phyloP scores from a whole-genome alignment of 441 rosid genomes.

The Gossypium davidsonii region DNA sequence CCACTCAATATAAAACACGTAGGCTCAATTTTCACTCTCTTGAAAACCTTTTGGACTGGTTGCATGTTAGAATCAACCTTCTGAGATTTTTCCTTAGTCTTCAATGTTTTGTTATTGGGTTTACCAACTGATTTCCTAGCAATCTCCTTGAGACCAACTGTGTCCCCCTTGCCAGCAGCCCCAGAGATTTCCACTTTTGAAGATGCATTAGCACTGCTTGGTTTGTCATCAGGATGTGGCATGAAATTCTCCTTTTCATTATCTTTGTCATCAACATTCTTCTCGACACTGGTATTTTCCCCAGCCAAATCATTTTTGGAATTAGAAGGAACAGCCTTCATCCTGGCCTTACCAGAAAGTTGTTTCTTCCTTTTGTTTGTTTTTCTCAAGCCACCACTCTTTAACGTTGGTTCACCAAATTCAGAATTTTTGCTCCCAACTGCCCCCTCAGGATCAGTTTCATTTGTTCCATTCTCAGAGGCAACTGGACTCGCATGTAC shows the following conservation, averaged over 20 bases:
- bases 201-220: slow-evolving; percentile 15
- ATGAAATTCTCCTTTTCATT: slow-evolving; percentile 22
- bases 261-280: slow-evolving; percentile 16
- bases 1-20: slow-evolving; percentile 68
- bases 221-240: slow-evolving; percentile 16
- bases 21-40: slow-evolving; percentile 34
- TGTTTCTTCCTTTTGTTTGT: slow-evolving; percentile 17
- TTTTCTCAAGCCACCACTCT: slow-evolving; percentile 17
- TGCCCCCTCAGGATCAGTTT: slow-evolving; percentile 13
- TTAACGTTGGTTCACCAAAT: slow-evolving; percentile 16
- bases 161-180: slow-evolving; percentile 31
- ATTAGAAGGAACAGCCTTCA: slow-evolving; percentile 20
- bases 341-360: slow-evolving; percentile 26
- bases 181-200: slow-evolving; percentile 19
- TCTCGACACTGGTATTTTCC: slow-evolving; percentile 4
- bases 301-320: slow-evolving; percentile 15
- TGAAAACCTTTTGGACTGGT: slow-evolving; percentile 16
- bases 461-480: slow-evolving; percentile 17
- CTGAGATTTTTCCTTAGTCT: slow-evolving; percentile 25
- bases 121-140: slow-evolving; percentile 26
- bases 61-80: slow-evolving; percentile 23
- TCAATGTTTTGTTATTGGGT: slow-evolving; percentile 21
- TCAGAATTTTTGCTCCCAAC: slow-evolving; percentile 13
- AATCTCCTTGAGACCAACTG: slow-evolving; percentile 25
- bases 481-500: slow-evolving; percentile 20